A percentile compares a stretch with the other conserved stretches of the same genome.
These are phyloP conservation scores for Colletotrichum spinosum DNA, from an alignment of 2,329 filamentous ascomycete species.

Conservation along the genomic window DNA sequence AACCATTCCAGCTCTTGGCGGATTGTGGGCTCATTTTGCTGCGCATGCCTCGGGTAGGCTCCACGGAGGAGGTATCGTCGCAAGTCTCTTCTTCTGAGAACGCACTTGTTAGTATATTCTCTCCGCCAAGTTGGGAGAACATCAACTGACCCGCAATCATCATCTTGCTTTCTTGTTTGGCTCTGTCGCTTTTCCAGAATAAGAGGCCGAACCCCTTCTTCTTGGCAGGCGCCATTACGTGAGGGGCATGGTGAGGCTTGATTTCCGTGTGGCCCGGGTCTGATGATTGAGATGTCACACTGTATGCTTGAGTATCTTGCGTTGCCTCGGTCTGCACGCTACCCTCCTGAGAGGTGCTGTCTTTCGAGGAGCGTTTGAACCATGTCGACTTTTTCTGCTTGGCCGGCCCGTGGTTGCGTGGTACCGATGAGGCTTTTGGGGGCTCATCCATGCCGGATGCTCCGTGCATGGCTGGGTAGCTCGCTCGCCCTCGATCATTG, in stretches of 20 bases:
- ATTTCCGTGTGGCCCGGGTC: constrained; percentile 33
- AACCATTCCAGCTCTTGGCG: constrained; percentile 47
- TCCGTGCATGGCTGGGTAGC: constrained; percentile 44
- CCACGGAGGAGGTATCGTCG: constrained; percentile 44
- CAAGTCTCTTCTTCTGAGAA: constrained; percentile 45
- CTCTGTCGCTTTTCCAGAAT: constrained; percentile 66
- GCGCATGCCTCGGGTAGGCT: constrained; percentile 41
- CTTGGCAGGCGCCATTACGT: constrained; percentile 38
- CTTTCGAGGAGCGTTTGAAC: constrained; percentile 63
- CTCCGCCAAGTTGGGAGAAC: constrained; percentile 29
- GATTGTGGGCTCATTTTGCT: constrained; percentile 35
- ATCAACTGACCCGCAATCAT: constrained; percentile 54
- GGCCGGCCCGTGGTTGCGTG: constrained; percentile 32
- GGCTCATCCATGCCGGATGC: constrained; percentile 38
- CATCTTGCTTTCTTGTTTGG: constrained; percentile 55
- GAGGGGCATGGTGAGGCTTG: constrained; percentile 2
- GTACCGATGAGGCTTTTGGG: constrained; percentile 38
- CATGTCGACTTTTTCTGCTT: constrained; percentile 62
- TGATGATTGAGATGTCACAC: constrained; percentile 34
- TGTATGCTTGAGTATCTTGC: constrained; percentile 33
- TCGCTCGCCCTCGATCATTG: constrained; percentile 30
- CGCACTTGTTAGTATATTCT: constrained; percentile 35
- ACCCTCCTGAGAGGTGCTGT: constrained; percentile 40
- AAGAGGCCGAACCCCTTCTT: constrained; percentile 65
- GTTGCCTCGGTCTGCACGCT: constrained; percentile 32